Percentiles rank a stretch among this genome's conserved stretches.
Evolutionary conservation across 768 basidiomycete species (phyloP).

Genomic region (Suillus variegatus): DNA sequence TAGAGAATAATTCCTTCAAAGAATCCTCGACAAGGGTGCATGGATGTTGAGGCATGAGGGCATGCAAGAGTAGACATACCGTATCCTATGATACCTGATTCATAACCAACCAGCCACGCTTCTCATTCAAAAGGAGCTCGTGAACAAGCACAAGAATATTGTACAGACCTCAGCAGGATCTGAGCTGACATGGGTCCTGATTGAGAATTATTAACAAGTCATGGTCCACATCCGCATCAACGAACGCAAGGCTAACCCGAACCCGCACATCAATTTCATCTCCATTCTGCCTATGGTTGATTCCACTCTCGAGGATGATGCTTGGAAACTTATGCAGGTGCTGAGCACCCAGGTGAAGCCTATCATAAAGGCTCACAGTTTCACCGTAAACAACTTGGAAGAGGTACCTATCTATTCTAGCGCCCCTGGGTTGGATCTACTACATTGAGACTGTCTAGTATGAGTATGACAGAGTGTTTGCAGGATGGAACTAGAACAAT

Average conservation of each 20-base stretch:
- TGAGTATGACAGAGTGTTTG: constrained; percentile 75
- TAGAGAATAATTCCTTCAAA: constrained; percentile 42
- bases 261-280: constrained; percentile 78
- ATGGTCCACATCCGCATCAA: constrained; percentile 82
- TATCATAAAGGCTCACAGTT: constrained; percentile 79
- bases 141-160: constrained; percentile 39
- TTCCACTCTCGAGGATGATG: constrained; percentile 54
- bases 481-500: constrained; percentile 83
- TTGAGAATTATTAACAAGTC: neutral
- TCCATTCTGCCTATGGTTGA: constrained; percentile 50
- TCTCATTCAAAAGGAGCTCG: constrained; percentile 48
- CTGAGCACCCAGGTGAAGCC: constrained; percentile 84
- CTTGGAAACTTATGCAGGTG: constrained; percentile 71
- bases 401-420: constrained; percentile 51
- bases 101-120: constrained; percentile 37
- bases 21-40: constrained; percentile 42
- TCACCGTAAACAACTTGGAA: constrained; percentile 76
- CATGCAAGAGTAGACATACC: constrained; percentile 38
- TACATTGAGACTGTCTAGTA: constrained; percentile 48
- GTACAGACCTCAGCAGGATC: constrained; percentile 46
- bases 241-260: constrained; percentile 69
- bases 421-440: neutral
- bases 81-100: constrained; percentile 40
- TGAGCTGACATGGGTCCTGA: constrained; percentile 45
- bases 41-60: constrained; percentile 37